Percentiles rank a stretch among this genome's conserved stretches.
Evolutionary conservation across 1,139 yeast species (phyloP).

Genomic region (Hemisphaericaspora xylofermentans): DNA sequence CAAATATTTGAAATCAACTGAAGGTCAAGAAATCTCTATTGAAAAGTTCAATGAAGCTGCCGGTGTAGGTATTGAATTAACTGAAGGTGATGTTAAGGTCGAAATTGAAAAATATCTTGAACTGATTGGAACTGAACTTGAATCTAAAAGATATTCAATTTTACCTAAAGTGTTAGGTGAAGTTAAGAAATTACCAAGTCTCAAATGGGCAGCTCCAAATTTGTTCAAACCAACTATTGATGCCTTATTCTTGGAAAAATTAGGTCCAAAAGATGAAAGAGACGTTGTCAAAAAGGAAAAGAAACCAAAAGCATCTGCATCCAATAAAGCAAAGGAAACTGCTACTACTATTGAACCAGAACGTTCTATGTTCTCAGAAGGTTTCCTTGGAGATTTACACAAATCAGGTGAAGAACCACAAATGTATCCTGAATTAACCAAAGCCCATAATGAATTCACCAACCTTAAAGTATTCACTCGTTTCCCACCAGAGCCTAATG

Average conservation of each 20-base stretch:
- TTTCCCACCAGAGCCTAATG: conserved; percentile 99
- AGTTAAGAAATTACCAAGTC: conserved; percentile 65
- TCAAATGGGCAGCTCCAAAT: conserved; percentile 92
- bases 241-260: conserved; percentile 59
- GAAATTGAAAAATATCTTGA: conserved; percentile 62
- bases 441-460: conserved; percentile 73
- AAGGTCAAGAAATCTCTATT: conserved; percentile 36
- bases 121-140: conserved; percentile 56
- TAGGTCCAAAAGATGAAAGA: conserved; percentile 97
- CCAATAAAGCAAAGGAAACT: conserved; percentile 21
- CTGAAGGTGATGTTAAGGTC: conserved; percentile 60
- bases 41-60: conserved; percentile 56
- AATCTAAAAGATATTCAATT: conserved; percentile 69
- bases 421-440: conserved; percentile 79
- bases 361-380: conserved; percentile 91
- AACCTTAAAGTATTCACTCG: conserved; percentile 85
- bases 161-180: conserved; percentile 78
- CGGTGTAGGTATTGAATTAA: conserved; percentile 80
- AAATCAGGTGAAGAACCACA: conserved; percentile 95
- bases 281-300: conserved; percentile 81
- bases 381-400: conserved; percentile 92
- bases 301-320: conserved; percentile 39
- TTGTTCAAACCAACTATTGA: conserved; percentile 86
- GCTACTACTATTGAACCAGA: conserved; percentile 31
- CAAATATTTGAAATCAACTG: conserved; percentile 58